Evolutionary conservation across 352 stramenopile species (phyloP).

Genomic region (Albugo candida): DNA sequence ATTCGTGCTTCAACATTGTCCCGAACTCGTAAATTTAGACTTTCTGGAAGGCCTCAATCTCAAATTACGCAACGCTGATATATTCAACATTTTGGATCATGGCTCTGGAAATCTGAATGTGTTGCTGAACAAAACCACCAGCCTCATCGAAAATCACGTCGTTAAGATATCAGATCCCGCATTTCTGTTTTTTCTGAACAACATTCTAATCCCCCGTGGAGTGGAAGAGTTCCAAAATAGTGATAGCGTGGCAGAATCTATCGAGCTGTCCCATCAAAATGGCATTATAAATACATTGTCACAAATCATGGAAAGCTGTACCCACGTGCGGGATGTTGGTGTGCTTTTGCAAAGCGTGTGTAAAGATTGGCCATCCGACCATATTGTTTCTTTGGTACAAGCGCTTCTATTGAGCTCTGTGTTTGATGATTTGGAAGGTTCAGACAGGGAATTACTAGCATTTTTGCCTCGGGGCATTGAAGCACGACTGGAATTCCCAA

Average conservation of each 20-base stretch:
- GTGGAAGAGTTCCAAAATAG: neutral
- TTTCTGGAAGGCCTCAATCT: slow-evolving; percentile 64
- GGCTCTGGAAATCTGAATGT: slow-evolving; percentile 34
- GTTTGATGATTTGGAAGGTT: slow-evolving; percentile 71
- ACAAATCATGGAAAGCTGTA: slow-evolving; percentile 53
- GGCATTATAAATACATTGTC: slow-evolving; percentile 45
- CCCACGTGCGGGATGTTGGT: slow-evolving; percentile 44
- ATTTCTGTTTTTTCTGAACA: slow-evolving; percentile 12
- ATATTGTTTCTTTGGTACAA: slow-evolving; percentile 37
- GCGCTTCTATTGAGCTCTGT: slow-evolving; percentile 46
- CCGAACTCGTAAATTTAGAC: slow-evolving; percentile 70
- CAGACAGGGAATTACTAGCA: slow-evolving; percentile 47
- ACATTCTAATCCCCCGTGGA: neutral
- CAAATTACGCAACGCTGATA: slow-evolving; percentile 22
- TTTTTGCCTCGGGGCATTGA: slow-evolving; percentile 28
- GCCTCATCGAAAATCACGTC: slow-evolving; percentile 45
- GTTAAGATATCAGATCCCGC: slow-evolving; percentile 29
- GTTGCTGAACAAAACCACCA: slow-evolving; percentile 56
- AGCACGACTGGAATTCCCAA: slow-evolving; percentile 57
- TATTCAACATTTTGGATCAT: slow-evolving; percentile 47
- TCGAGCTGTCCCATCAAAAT: slow-evolving; percentile 18
- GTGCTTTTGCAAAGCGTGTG: slow-evolving; percentile 36
- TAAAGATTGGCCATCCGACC: slow-evolving; percentile 40
- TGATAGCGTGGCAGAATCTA: neutral
- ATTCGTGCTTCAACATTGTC: slow-evolving; percentile 39